Evolutionary conservation across 176 grass and related monocot genomes (phyloP).

Genomic region (Dactylis glomerata): DNA sequence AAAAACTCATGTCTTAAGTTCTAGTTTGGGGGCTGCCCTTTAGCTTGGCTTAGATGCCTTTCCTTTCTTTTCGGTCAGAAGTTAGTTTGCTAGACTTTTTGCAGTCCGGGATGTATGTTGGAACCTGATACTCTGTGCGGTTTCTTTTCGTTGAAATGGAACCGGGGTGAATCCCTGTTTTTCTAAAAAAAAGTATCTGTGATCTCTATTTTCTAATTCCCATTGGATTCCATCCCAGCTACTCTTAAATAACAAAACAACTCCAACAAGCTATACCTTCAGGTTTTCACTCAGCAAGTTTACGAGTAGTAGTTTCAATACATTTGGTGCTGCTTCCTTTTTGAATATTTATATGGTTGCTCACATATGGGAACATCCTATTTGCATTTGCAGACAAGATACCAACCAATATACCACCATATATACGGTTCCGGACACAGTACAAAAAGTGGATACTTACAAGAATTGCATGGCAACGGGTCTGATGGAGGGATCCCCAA

Average conservation of each 20-base stretch:
- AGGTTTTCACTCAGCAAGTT: background rate
- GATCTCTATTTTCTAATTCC: background rate
- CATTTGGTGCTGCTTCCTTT: background rate
- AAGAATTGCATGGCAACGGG: conserved; percentile 77
- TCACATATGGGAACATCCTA: background rate
- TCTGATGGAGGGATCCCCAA: conserved; percentile 88
- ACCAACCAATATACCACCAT: background rate
- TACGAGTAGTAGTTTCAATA: background rate
- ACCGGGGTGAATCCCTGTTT: too few species aligned
- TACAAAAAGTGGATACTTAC: conserved; percentile 45
- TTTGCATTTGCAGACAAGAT: conserved; percentile 6
- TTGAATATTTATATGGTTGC: background rate
- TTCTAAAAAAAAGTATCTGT: too few species aligned
- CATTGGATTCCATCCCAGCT: background rate
- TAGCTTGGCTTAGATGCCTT: too few species aligned
- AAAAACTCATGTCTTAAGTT: too few species aligned
- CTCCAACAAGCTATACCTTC: background rate
- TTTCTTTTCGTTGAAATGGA: too few species aligned
- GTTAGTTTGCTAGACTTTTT: too few species aligned
- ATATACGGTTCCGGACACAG: background rate
- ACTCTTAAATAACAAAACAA: conserved; percentile 5
- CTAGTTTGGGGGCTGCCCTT: too few species aligned
- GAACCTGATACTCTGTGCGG: too few species aligned
- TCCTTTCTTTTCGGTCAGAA: too few species aligned
- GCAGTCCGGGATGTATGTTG: too few species aligned